phyloP scores from a whole-genome alignment of 2,329 filamentous ascomycete species.

The Aureobasidium namibiae region DNA sequence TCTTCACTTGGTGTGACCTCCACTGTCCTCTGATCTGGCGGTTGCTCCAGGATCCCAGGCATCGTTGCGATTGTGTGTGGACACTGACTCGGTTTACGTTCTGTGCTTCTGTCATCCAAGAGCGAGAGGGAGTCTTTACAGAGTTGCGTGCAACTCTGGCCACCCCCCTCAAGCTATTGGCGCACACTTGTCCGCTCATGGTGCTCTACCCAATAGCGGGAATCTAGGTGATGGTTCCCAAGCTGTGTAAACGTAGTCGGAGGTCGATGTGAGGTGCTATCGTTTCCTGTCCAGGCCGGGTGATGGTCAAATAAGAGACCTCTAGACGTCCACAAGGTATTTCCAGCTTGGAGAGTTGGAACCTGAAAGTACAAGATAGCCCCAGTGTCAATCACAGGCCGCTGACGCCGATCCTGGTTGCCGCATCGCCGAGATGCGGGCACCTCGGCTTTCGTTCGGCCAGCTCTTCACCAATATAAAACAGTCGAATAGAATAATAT shows the following conservation, averaged over 20 bases:
- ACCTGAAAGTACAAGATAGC: not conserved
- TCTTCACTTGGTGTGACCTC: not conserved
- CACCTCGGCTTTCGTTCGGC: conserved; percentile 9
- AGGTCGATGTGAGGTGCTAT: not conserved
- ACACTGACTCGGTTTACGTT: not conserved
- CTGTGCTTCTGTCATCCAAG: not conserved
- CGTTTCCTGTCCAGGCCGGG: not conserved
- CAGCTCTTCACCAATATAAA: too few relatives aligned
- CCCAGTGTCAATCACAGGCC: not conserved
- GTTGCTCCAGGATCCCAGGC: conserved; percentile 10
- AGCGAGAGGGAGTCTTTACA: not conserved
- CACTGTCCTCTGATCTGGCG: not conserved
- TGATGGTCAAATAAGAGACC: not conserved
- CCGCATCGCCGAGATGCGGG: conserved; percentile 3
- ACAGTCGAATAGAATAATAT: too few relatives aligned
- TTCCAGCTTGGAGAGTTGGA: not conserved
- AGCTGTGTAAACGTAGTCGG: not conserved
- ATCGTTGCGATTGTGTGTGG: not conserved
- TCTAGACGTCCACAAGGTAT: not conserved
- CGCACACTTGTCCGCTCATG: conserved; percentile 6
- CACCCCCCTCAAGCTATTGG: not conserved
- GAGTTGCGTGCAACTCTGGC: not conserved
- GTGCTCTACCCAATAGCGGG: conserved; percentile 1
- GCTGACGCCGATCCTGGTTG: not conserved
- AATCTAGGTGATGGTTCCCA: not conserved